These are phyloP conservation scores for Nicotiana undulata DNA, from an alignment of 257 asterid genomes.

Conservation along the genomic window DNA sequence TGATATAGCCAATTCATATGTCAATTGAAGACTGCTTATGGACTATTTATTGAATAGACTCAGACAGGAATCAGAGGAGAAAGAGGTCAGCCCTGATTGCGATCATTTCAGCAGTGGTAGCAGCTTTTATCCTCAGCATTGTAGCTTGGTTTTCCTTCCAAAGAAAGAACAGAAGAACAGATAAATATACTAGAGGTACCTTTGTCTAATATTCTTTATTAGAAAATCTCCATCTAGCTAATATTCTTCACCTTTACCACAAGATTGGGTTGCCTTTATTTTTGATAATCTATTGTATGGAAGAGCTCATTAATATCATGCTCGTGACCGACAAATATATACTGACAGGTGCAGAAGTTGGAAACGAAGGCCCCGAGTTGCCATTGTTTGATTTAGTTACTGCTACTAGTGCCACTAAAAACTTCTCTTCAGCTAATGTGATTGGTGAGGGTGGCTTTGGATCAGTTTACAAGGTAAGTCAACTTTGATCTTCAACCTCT, in stretches of 20 bases:
- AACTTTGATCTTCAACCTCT: not conserved
- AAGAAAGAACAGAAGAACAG: not conserved
- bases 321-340: not conserved
- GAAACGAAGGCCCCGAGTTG: not conserved
- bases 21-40: not conserved
- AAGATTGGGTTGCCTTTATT: too few species aligned
- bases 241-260: not conserved
- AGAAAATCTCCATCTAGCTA: not conserved
- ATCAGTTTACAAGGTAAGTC: conserved; percentile 14
- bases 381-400: conserved; percentile 9
- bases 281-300: not conserved
- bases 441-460: conserved; percentile 23
- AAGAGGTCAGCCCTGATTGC: not conserved
- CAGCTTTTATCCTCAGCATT: not conserved
- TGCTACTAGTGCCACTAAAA: not conserved
- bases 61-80: not conserved
- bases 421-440: conserved; percentile 7
- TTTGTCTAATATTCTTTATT: not conserved
- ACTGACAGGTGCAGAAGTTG: not conserved
- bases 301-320: not conserved
- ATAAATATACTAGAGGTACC: not conserved
- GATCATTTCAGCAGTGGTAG: not conserved
- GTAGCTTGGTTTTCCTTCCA: not conserved
- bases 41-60: not conserved
- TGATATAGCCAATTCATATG: not conserved